Evolutionary conservation across 2,329 filamentous ascomycete genomes (phyloP).

Genomic region (Alternaria sp.): DNA sequence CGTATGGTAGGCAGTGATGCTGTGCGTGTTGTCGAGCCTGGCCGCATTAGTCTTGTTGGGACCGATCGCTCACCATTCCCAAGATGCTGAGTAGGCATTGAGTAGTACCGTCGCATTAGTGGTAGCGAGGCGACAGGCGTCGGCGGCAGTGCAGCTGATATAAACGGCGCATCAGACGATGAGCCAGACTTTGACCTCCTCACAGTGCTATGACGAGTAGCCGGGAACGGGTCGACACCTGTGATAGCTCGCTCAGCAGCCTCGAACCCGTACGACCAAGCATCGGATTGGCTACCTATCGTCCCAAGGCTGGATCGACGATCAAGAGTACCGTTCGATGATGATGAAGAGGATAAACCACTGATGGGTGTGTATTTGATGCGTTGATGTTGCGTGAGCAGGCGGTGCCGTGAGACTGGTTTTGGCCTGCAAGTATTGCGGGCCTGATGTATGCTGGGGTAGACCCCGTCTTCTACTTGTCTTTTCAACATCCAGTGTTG

Average conservation of each 20-base stretch:
- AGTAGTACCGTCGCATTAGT: constrained; percentile 6
- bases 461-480: constrained; percentile 28
- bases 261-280: constrained; percentile 7
- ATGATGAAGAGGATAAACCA: constrained; percentile 2
- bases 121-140: constrained; percentile 9
- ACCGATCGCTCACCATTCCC: neutral
- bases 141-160: constrained; percentile 14
- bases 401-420: constrained; percentile 14
- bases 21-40: neutral
- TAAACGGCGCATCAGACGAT: constrained; percentile 21
- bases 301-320: constrained; percentile 17
- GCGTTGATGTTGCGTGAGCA: constrained; percentile 8
- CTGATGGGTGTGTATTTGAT: constrained; percentile 10
- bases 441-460: constrained; percentile 21
- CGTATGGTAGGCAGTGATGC: constrained; percentile 2
- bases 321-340: constrained; percentile 3
- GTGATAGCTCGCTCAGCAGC: constrained; percentile 22
- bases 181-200: constrained; percentile 24
- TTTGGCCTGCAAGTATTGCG: constrained; percentile 4
- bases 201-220: constrained; percentile 19
- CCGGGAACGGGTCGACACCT: constrained; percentile 24
- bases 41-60: neutral
- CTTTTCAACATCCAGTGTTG: constrained; percentile 5
- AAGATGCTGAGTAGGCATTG: neutral
- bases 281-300: constrained; percentile 4